phyloP scores from a whole-genome alignment of 768 basidiomycete genomes.

The Collybiopsis luxurians region DNA sequence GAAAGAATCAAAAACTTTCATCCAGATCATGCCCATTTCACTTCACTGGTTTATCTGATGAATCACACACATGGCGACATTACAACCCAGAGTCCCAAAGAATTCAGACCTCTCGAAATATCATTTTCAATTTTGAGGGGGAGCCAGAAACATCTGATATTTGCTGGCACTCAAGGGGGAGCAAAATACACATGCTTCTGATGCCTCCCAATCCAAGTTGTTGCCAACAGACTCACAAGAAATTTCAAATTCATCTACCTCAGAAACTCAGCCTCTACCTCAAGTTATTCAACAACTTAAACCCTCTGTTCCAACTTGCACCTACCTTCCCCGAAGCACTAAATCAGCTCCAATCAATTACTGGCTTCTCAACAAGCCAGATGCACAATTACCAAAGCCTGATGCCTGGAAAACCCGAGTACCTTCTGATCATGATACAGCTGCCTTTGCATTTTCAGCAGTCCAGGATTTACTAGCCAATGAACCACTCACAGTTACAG shows the following conservation, averaged over 20 bases:
- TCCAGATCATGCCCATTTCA: constrained; percentile 6
- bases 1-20: constrained; percentile 17
- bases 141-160: background rate
- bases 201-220: background rate
- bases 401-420: background rate
- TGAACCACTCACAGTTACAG: background rate
- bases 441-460: background rate
- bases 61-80: constrained; percentile 20
- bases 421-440: background rate
- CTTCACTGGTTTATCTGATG: constrained; percentile 18
- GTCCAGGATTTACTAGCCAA: background rate
- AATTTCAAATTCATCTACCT: background rate
- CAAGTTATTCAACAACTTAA: no score
- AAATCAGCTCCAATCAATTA: constrained; percentile 1
- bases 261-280: background rate
- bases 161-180: constrained; percentile 10
- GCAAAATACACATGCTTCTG: constrained; percentile 4
- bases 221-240: background rate
- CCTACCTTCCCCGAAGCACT: background rate
- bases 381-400: background rate
- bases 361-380: background rate
- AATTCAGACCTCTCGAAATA: constrained; percentile 23
- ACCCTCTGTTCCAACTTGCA: no score
- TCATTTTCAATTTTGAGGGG: constrained; percentile 19
- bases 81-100: constrained; percentile 16